Evolutionary conservation across 768 basidiomycete species (phyloP).

Genomic region (Hericium rajendrae): DNA sequence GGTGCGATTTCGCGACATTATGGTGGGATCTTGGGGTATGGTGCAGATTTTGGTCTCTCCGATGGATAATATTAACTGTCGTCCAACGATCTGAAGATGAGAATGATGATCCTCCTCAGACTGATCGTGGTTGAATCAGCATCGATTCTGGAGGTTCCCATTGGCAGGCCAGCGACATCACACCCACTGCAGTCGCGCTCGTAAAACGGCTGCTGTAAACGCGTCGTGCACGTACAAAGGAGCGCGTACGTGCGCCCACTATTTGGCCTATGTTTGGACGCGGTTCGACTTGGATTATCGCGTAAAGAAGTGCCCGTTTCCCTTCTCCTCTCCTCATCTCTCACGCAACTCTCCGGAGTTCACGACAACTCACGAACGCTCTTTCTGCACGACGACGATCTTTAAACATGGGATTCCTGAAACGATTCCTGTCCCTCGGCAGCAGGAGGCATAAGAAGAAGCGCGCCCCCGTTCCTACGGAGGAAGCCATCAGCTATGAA

Average conservation of each 20-base stretch:
- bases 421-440: constrained; percentile 59
- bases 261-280: background rate
- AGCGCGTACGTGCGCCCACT: background rate
- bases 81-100: too few species aligned
- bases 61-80: too few species aligned
- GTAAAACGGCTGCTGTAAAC: background rate
- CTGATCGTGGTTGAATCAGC: too few species aligned
- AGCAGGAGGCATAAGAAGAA: constrained; percentile 49
- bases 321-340: background rate
- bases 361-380: background rate
- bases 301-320: background rate
- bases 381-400: background rate
- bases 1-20: too few species aligned
- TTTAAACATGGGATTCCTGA: constrained; percentile 58
- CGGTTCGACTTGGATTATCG: background rate
- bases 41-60: too few species aligned
- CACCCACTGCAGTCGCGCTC: too few species aligned
- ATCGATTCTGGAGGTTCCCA: too few species aligned
- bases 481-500: background rate
- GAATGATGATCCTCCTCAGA: too few species aligned
- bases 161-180: too few species aligned
- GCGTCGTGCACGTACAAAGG: background rate
- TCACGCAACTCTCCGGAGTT: too few species aligned
- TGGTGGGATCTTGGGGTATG: too few species aligned
- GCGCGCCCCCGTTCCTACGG: constrained; percentile 4